phyloP scores from a whole-genome alignment of 2,329 filamentous ascomycete genomes.

The Fusarium falciforme region DNA sequence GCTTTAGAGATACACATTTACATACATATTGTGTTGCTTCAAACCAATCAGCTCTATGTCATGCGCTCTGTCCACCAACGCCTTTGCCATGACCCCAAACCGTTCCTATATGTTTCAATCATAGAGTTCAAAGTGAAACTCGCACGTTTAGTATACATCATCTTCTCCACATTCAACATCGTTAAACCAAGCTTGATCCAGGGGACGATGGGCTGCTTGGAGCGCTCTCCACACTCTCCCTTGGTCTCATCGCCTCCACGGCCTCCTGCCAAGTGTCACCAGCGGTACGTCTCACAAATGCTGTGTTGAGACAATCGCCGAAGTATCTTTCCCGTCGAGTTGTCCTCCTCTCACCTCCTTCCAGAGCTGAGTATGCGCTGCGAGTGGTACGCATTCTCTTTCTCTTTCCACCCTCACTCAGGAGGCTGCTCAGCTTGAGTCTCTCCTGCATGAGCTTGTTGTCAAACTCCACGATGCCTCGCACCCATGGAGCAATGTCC shows the following conservation, averaged over 20 bases:
- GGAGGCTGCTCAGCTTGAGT: conserved; percentile 68
- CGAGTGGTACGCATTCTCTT: conserved; percentile 76
- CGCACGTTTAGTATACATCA: conserved; percentile 16
- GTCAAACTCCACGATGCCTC: conserved; percentile 84
- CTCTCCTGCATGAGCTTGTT: conserved; percentile 76
- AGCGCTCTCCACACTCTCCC: conserved; percentile 23
- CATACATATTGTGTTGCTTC: conserved; percentile 9
- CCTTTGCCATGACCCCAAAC: conserved; percentile 13
- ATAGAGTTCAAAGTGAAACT: not conserved
- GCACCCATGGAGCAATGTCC: conserved; percentile 92
- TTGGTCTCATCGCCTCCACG: conserved; percentile 18
- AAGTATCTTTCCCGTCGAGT: conserved; percentile 82
- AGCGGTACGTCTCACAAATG: conserved; percentile 74
- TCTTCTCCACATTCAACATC: conserved; percentile 1
- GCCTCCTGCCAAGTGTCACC: conserved; percentile 54
- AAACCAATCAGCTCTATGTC: conserved; percentile 3
- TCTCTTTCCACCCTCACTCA: conserved; percentile 66
- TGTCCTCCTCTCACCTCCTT: conserved; percentile 75
- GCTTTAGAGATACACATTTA: conserved; percentile 13
- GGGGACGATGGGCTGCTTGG: conserved; percentile 35
- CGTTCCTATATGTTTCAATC: conserved; percentile 10
- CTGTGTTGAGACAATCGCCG: conserved; percentile 67
- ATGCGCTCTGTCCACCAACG: conserved; percentile 16
- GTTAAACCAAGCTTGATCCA: conserved; percentile 7
- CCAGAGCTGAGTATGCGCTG: conserved; percentile 79